Conservation (phyloP, 768 basidiomycete species). For the Tulasnella sp. region DNA sequence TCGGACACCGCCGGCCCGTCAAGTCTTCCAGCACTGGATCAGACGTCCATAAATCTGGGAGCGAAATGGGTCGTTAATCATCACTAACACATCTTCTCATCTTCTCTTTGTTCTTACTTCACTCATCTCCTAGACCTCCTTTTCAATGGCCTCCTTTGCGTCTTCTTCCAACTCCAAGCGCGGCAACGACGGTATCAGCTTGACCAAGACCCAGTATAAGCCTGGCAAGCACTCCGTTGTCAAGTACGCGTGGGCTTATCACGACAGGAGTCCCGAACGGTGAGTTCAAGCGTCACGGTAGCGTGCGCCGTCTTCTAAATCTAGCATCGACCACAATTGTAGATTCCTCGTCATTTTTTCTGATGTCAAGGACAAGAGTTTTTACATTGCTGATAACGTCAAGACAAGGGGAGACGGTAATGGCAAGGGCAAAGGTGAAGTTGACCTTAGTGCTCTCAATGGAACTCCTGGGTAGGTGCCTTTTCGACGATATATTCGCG, state of each 20-base stretch:
- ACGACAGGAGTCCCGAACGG: not conserved
- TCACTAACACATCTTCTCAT: not conserved
- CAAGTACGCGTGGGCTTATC: not conserved
- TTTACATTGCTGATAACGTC: not conserved
- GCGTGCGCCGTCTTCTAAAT: too few species aligned
- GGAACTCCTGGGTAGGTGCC: not conserved
- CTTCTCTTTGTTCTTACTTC: slow-evolving; percentile 7
- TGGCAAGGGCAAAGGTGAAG: not conserved
- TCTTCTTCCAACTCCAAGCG: not conserved
- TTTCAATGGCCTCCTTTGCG: not conserved
- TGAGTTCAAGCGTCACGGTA: not conserved
- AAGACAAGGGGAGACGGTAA: not conserved
- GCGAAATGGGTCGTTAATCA: not conserved
- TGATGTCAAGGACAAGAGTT: not conserved
- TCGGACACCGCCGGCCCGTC: not conserved
- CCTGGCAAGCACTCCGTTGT: not conserved
- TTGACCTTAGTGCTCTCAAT: not conserved
- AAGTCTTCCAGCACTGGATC: not conserved
- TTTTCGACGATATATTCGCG: not conserved
- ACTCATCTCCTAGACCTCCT: not conserved
- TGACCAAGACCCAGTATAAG: not conserved
- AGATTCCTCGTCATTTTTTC: not conserved
- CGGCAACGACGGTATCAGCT: not conserved
- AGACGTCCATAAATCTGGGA: not conserved
- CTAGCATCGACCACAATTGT: too few species aligned